Evolutionary conservation across 2,329 filamentous ascomycete genomes (phyloP).

Genomic region (Ascochyta fabae): DNA sequence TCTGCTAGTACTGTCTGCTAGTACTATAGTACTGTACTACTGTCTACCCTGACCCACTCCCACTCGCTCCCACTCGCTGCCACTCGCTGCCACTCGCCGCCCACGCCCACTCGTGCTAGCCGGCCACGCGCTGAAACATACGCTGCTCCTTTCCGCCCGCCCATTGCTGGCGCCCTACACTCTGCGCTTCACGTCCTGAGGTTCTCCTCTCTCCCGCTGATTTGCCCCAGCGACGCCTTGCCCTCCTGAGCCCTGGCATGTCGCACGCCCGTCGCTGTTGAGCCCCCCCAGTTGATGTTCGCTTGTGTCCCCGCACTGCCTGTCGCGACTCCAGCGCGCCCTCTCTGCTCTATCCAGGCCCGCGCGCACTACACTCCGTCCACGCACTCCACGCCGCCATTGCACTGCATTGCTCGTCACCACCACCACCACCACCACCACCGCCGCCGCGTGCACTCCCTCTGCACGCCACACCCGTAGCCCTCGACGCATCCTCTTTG

Average conservation of each 20-base stretch:
- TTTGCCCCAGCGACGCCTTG: constrained; percentile 20
- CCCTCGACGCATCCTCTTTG: background rate
- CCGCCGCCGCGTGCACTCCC: constrained; percentile 6
- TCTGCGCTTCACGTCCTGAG: constrained; percentile 19
- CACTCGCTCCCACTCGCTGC: too few relatives aligned
- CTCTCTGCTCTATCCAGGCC: background rate
- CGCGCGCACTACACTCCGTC: background rate
- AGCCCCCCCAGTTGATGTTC: constrained; percentile 20
- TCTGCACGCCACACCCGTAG: background rate
- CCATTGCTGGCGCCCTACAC: constrained; percentile 25
- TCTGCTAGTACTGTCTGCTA: too few relatives aligned
- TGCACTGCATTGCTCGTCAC: background rate
- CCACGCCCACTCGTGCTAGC: background rate
- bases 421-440: background rate
- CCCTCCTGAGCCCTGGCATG: constrained; percentile 36
- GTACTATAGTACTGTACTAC: too few relatives aligned
- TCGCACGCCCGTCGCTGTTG: constrained; percentile 24
- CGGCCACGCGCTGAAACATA: constrained; percentile 28
- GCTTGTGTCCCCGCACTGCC: constrained; percentile 27
- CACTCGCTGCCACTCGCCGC: too few relatives aligned
- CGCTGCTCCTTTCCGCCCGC: constrained; percentile 29
- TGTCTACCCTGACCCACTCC: constrained; percentile 4
- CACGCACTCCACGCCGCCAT: background rate
- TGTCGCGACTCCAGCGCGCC: constrained; percentile 20
- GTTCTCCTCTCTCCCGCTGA: constrained; percentile 12